Conservation (phyloP, 169 alveolate genomes). For the Plasmodium coatneyi region DNA sequence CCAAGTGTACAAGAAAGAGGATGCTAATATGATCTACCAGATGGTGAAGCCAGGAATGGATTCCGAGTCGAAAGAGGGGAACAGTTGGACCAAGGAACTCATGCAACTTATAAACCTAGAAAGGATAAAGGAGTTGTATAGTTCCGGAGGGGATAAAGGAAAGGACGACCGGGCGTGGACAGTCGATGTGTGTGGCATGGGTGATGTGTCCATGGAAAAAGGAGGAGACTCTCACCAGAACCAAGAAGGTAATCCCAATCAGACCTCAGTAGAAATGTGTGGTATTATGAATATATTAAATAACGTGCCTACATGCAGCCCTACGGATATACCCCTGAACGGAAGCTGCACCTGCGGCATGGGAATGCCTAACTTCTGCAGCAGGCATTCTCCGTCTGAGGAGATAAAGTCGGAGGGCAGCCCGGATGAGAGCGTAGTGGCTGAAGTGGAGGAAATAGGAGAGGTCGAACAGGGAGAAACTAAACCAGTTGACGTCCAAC, state of each 20-base stretch:
- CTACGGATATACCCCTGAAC: neutral
- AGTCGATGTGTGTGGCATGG: neutral
- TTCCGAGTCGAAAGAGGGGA: neutral
- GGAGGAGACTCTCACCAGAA: neutral
- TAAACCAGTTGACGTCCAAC: neutral
- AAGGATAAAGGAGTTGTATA: neutral
- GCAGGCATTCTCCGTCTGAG: neutral
- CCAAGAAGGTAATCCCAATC: neutral
- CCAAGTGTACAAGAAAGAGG: neutral
- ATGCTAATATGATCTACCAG: neutral
- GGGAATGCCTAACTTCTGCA: slow-evolving; percentile 11
- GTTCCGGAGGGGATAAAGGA: neutral
- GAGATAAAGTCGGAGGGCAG: neutral
- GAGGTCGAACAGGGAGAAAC: too few relatives aligned
- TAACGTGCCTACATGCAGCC: neutral
- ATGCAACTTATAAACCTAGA: neutral
- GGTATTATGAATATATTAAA: slow-evolving; percentile 19
- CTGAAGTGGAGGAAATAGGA: too few relatives aligned
- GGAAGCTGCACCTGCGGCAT: neutral
- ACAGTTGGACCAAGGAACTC: neutral
- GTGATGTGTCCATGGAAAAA: neutral
- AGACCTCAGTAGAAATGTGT: neutral
- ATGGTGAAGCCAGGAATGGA: neutral
- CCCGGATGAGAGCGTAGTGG: neutral
- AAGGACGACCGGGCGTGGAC: neutral